These are phyloP conservation scores for Botryotinia globosa DNA, from an alignment of 2,329 filamentous ascomycete genomes.

Conservation along the genomic window DNA sequence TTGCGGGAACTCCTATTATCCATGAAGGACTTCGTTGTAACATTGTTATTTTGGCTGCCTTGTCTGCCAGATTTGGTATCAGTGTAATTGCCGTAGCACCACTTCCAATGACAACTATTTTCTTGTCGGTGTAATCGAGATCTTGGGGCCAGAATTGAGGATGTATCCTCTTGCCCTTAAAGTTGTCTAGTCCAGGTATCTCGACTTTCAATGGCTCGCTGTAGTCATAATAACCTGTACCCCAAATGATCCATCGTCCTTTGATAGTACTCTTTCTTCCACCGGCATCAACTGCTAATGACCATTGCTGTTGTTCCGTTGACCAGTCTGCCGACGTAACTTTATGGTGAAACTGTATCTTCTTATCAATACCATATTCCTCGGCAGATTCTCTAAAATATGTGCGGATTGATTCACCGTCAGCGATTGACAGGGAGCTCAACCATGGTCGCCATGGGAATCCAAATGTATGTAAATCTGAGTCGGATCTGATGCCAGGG, in stretches of 20 bases:
- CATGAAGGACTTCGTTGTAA: slow-evolving; percentile 75
- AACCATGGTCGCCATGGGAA: slow-evolving; percentile 71
- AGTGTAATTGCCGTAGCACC: slow-evolving; percentile 79
- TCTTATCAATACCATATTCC: slow-evolving; percentile 52
- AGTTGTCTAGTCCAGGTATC: slow-evolving; percentile 59
- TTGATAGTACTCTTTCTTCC: slow-evolving; percentile 36
- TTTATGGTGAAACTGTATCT: slow-evolving; percentile 52
- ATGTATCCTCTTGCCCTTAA: slow-evolving; percentile 59
- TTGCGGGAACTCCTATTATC: slow-evolving; percentile 48
- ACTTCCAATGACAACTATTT: slow-evolving; percentile 33
- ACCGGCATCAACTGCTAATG: slow-evolving; percentile 43
- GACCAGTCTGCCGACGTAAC: slow-evolving; percentile 54
- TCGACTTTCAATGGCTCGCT: slow-evolving; percentile 49
- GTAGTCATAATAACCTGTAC: slow-evolving; percentile 66
- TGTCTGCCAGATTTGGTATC: slow-evolving; percentile 63
- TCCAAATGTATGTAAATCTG: slow-evolving; percentile 59
- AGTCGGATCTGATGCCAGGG: slow-evolving; percentile 66
- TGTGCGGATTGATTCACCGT: slow-evolving; percentile 50
- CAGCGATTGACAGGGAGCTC: slow-evolving; percentile 49
- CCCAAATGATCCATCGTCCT: slow-evolving; percentile 54
- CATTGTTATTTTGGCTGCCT: slow-evolving; percentile 68
- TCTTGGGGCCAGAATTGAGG: slow-evolving; percentile 73
- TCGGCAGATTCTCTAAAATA: slow-evolving; percentile 54
- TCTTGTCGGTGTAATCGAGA: slow-evolving; percentile 60
- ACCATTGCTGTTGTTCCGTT: slow-evolving; percentile 53